Evolutionary conservation across 768 basidiomycete genomes (phyloP), one percentile per base, ranked within the genome.

Genomic region (Lentinula sp.): DNA sequence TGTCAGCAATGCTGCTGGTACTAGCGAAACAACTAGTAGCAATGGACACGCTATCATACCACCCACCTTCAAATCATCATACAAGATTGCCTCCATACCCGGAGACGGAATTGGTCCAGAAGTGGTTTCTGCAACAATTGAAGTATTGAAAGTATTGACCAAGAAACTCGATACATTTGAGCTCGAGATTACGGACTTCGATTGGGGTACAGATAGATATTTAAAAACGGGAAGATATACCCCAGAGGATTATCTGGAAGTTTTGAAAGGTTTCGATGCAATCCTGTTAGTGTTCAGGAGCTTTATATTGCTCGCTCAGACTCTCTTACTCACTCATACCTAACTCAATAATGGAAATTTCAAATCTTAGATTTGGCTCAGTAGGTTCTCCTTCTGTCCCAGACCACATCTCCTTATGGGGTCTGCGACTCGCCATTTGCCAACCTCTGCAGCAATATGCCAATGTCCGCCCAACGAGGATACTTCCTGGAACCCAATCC

Each of bases 391-490:
- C 79, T 16, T 73, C 76, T 34, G 80, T 83, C 2, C 81, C 82
- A 21, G 83, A 84, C 70, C 82, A 84, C 62, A 78, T 84, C 62
- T 82, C 81, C 11, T 70, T 84, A 34, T 84, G 82, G 82, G 79
- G 77, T 21, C 75, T 81, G 18, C 68, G 79, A 32, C 71, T 82
- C 4, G 71, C 79, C 16, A 83, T 84, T 67, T 76, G 82, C 54
- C 79, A 80, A 51, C 77, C 77, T 18, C 78, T 81, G 46, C 78
- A 82, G 61, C 80, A 81, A 65, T 84, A 80, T 65, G 77, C 76
- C 63, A 80, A 78, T 61, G 70, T 78, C 6, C 71, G 83, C n/a
- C 81, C 78, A 4, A 79, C 80, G 42, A 73, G 78, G 15, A 74
- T 83, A 18, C 73, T 84, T 1, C 73, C 75, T 9, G 83, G 82